These are phyloP conservation scores for Penicillium polonicum DNA, from an alignment of 2,329 filamentous ascomycete genomes.

Conservation along the genomic window DNA sequence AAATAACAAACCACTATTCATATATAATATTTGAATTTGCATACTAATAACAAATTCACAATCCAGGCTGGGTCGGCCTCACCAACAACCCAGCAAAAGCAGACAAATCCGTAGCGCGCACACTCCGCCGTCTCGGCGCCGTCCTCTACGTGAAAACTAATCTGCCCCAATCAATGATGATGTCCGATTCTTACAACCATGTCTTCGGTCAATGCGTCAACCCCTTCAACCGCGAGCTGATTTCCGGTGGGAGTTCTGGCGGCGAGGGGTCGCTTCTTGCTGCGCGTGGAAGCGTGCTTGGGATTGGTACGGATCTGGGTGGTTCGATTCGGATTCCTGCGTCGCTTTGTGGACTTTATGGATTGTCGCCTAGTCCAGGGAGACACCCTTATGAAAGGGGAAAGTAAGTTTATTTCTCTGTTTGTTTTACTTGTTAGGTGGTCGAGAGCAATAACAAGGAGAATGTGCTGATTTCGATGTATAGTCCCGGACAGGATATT, in stretches of 20 bases:
- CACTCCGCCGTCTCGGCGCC: conserved; percentile 23
- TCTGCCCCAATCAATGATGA: conserved; percentile 28
- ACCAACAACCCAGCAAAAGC: conserved; percentile 21
- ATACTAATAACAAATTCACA: background rate
- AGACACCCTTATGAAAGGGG: conserved; percentile 38
- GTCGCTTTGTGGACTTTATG: conserved; percentile 56
- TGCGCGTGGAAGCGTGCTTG: conserved; percentile 51
- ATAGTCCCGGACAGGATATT: conserved; percentile 30
- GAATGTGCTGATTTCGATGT: background rate
- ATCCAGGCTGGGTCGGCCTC: conserved; percentile 26
- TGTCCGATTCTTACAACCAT: conserved; percentile 33
- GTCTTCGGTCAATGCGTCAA: conserved; percentile 57
- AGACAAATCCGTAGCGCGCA: conserved; percentile 25
- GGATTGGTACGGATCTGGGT: conserved; percentile 55
- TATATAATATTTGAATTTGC: no score
- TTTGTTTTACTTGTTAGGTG: background rate
- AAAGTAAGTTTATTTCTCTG: conserved; percentile 29
- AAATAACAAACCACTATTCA: no score
- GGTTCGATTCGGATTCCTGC: conserved; percentile 57
- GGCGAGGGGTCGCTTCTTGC: conserved; percentile 55
- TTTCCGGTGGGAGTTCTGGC: conserved; percentile 55
- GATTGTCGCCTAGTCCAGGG: conserved; percentile 42
- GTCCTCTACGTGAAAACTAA: conserved; percentile 29
- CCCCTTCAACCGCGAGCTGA: conserved; percentile 52
- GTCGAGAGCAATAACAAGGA: no score